Base-by-base conservation (phyloP, 139 green algal species). In the Parachlorella kessleri region DNA sequence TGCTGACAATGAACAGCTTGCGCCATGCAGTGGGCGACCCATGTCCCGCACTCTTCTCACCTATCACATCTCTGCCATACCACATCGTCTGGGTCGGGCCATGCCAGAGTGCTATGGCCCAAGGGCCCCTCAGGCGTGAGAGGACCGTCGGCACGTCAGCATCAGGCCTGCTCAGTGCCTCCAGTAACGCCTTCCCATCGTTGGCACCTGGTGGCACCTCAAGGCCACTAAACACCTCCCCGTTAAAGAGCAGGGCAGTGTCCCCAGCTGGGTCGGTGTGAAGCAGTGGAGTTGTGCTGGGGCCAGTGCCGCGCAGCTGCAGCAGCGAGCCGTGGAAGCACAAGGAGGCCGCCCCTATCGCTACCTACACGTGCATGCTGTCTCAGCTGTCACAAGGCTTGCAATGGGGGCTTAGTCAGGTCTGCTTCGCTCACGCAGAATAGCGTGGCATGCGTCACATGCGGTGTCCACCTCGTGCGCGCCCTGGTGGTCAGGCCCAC, bases 81-180 rank as follows among this genome's bases (percentile, higher is more conserved):
- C 88, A 97, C 54, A 97, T 76, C 18, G 70, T 88, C 30, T 81
- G n/a, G 1, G 40, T 53, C 1, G 6, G 5, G 3, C 80, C 64
- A 23, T 96, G 84, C 91, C 92, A 98, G 84, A 82, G 98, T 1
- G 92, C 69, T 1, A 96, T 36, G 28, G 94, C 84, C 93, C 95
- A 98, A 5, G 94, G 94, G 0, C 94, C 94, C 6, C 84, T 76
- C 28, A 97, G n/a, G 2, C 21, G 4, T 18, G 80, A 78, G 30
- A 97, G 79, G 5, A 91, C 28, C 0, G 28, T 35, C 0, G 63
- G 40, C 0, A 90, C 75, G 39, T 73, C 68, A 8, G 64, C 40
- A 7, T 32, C 38, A 2, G 81, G 48, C 0, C 66, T 30, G 1
- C 21, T 73, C 7, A 95, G 75, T 1, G 76, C 85, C 0, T 59